Percentiles rank a stretch among this genome's conserved stretches.
Conservation (phyloP, 2,329 filamentous ascomycete species). For the Stagonosporopsis vannaccii region DNA sequence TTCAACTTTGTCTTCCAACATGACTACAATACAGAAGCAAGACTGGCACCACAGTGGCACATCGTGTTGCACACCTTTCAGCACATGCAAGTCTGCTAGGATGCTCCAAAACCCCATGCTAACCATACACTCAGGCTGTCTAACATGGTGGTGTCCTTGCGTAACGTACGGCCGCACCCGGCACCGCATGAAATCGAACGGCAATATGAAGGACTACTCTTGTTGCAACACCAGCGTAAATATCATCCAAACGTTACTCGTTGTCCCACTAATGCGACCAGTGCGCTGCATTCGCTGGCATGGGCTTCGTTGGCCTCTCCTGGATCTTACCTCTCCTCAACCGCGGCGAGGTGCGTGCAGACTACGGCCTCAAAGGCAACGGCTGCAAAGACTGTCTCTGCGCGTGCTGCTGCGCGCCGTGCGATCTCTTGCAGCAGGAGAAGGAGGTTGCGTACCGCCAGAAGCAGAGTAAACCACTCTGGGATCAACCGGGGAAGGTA, state of each 20-base stretch:
- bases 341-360: conserved; percentile 42
- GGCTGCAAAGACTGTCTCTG: conserved; percentile 45
- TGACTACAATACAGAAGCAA: conserved; percentile 34
- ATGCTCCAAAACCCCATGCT: not conserved
- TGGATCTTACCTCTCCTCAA: conserved; percentile 44
- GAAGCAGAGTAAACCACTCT: conserved; percentile 23
- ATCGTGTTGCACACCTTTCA: conserved; percentile 41
- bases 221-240: conserved; percentile 38
- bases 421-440: conserved; percentile 45
- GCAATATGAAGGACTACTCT: conserved; percentile 37
- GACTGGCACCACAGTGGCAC: conserved; percentile 42
- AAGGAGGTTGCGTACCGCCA: conserved; percentile 40
- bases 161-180: conserved; percentile 41
- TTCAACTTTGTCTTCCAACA: conserved; percentile 2
- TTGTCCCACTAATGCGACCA: conserved; percentile 18
- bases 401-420: conserved; percentile 45
- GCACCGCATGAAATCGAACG: conserved; percentile 39
- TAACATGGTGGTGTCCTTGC: conserved; percentile 46
- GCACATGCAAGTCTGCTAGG: conserved; percentile 32
- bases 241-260: not conserved
- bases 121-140: conserved; percentile 29
- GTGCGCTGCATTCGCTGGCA: conserved; percentile 37
- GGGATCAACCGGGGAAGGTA: conserved; percentile 31
- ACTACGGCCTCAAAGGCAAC: conserved; percentile 43
- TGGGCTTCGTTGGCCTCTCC: conserved; percentile 34